These are phyloP conservation scores for Bacidia gigantensis DNA, from an alignment of 495 filamentous ascomycete species.

Conservation along the genomic window DNA sequence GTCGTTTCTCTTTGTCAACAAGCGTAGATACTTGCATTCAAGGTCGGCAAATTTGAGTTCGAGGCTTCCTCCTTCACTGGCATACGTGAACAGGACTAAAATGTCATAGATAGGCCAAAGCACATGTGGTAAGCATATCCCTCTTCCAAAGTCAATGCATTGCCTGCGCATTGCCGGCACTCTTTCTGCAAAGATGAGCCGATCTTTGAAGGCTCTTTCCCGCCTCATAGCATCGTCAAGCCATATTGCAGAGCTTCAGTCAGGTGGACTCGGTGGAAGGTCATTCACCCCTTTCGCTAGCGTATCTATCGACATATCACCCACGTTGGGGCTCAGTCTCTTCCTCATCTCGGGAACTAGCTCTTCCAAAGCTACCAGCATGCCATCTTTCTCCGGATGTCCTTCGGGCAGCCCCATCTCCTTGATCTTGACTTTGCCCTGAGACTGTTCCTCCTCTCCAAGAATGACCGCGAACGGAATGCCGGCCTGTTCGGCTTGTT, in stretches of 20 bases:
- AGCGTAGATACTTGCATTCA: no score
- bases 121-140: no score
- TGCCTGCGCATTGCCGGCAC: no score
- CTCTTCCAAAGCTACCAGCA: slow-evolving; percentile 47
- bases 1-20: no score
- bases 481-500: slow-evolving; percentile 55
- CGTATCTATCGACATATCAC: not conserved
- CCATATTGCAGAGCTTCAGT: no score
- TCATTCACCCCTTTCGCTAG: slow-evolving; percentile 1
- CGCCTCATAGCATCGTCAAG: no score
- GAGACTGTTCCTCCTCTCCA: slow-evolving; percentile 63
- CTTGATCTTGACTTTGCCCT: slow-evolving; percentile 70
- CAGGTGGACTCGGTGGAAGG: not conserved
- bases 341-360: slow-evolving; percentile 48
- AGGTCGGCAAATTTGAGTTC: no score
- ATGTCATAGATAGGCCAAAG: no score
- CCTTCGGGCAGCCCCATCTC: slow-evolving; percentile 65
- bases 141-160: no score
- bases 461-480: slow-evolving; percentile 66
- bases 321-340: slow-evolving; percentile 23
- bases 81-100: no score
- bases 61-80: no score
- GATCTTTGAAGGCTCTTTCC: not conserved
- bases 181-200: no score
- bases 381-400: slow-evolving; percentile 77